Base-by-base conservation (phyloP, 2,329 filamentous ascomycete species). In the Septoria petroselini region DNA sequence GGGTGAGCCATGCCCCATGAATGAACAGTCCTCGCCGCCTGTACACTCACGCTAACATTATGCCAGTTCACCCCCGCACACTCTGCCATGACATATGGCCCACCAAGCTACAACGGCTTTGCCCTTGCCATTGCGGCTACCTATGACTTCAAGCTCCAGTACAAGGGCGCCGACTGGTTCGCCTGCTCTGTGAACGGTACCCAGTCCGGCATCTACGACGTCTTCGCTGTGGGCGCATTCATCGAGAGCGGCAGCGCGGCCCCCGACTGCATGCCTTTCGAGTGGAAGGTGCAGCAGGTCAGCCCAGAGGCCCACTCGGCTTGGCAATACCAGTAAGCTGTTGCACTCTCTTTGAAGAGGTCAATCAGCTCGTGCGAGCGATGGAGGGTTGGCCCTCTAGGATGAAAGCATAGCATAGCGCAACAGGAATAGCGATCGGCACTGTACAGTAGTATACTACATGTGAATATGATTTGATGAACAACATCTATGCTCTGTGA, bases 41-140 rank as follows among this genome's bases (percentile, higher is more conserved):
- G n/a, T n/a, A n/a, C n/a, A n/a, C n/a, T n/a, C n/a, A n/a, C 31
- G 15, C 31, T 34, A 6, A 34, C 31, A 34, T 7, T 6, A 3
- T 14, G 3, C 17, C 55, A 54, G 34, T 67, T 62, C 59, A 66
- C 63, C 7, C 38, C 48, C 27, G 56, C 63, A 7, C 63, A 66
- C 60, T 61, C 59, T 12, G 58, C 52, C 18, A 29, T 34, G 19
- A 57, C 57, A 12, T 57, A 61, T 12, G 41, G 53, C 3, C 59
- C 54, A 35, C 54, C 63, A n/a, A 48, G 58, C 33, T 41, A 25
- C 29, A 46, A 43, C 18, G 64, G 64, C 33, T 65, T 62, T 56
- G 33, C 37, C 11, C 43, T 47, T 27, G 42, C 42, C 25, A 65
- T 62, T 56, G 33, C 37, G 5, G 43, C 42, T 27, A 39, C 42